Evolutionary conservation across 306 rosid species (phyloP).

Genomic region (Biancaea sappan): DNA sequence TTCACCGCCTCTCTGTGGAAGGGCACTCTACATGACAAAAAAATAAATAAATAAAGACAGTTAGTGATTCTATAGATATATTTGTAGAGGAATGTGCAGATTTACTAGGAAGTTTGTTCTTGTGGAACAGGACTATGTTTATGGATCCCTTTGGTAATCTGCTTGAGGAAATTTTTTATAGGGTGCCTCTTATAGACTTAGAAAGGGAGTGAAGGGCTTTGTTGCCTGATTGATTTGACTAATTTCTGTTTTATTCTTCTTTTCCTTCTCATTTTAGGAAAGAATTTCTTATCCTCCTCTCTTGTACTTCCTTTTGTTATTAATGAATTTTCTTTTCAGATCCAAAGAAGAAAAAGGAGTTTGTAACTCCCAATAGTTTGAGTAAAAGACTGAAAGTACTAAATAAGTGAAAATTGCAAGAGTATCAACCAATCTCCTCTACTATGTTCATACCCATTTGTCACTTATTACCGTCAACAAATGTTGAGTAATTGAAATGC

Average conservation of each 20-base stretch:
- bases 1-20: slow-evolving; percentile 97
- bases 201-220: not conserved
- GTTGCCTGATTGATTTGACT: not conserved
- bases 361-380: not conserved
- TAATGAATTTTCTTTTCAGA: too few species aligned
- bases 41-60: slow-evolving; percentile 27
- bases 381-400: not conserved
- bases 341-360: too few species aligned
- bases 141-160: too few species aligned
- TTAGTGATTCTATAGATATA: not conserved
- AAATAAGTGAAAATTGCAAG: not conserved
- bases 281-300: not conserved
- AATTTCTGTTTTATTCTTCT: too few species aligned
- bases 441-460: not conserved
- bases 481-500: not conserved
- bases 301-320: not conserved
- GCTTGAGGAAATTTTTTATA: not conserved
- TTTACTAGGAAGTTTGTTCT: not conserved
- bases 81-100: not conserved
- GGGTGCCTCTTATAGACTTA: not conserved
- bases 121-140: too few species aligned
- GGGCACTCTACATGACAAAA: slow-evolving; percentile 70
- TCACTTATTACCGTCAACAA: slow-evolving; percentile 19
- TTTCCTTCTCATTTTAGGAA: not conserved
- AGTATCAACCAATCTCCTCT: not conserved